A percentile compares a stretch with the other conserved stretches of the same genome.
phyloP scores from a whole-genome alignment of 2,329 filamentous ascomycete species.

The Tolypocladium ovalisporum region DNA sequence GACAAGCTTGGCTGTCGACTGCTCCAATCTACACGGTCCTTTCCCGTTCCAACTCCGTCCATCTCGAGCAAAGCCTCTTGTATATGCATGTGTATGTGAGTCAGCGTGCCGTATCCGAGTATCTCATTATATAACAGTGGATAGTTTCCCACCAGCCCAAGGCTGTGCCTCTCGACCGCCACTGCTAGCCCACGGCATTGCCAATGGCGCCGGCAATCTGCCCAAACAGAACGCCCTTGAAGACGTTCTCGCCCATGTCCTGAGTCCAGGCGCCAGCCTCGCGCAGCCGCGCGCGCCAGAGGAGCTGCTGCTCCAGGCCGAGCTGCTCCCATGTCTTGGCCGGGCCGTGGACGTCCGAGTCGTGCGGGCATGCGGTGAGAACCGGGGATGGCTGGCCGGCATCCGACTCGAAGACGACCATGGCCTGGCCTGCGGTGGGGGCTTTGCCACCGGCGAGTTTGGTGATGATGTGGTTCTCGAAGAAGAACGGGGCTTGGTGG shows the following conservation, averaged over 20 bases:
- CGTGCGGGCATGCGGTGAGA: slow-evolving; percentile 32
- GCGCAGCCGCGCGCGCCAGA: slow-evolving; percentile 59
- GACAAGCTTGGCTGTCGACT: background rate
- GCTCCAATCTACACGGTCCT: background rate
- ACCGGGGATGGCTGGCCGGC: slow-evolving; percentile 6
- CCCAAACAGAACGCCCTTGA: slow-evolving; percentile 69
- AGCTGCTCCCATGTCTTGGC: slow-evolving; percentile 65
- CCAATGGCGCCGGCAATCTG: slow-evolving; percentile 56
- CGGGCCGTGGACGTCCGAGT: slow-evolving; percentile 33
- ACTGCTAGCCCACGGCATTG: slow-evolving; percentile 30
- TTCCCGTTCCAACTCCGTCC: no score
- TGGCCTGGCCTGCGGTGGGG: slow-evolving; percentile 22
- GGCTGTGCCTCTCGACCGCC: background rate
- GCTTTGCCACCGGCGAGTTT: slow-evolving; percentile 24
- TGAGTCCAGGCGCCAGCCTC: slow-evolving; percentile 71
- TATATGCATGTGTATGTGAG: background rate
- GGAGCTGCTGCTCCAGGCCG: slow-evolving; percentile 44
- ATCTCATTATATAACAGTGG: background rate
- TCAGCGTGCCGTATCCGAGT: background rate
- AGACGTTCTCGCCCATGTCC: slow-evolving; percentile 63
- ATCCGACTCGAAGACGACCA: slow-evolving; percentile 1
- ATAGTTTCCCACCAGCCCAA: no score
- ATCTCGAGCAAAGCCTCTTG: background rate
- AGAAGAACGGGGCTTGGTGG: slow-evolving; percentile 13
- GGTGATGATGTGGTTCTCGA: slow-evolving; percentile 21